Evolutionary conservation across 176 grass and related monocot species (phyloP), one percentile per base, ranked within the genome.

Genomic region (Typha latifolia): DNA sequence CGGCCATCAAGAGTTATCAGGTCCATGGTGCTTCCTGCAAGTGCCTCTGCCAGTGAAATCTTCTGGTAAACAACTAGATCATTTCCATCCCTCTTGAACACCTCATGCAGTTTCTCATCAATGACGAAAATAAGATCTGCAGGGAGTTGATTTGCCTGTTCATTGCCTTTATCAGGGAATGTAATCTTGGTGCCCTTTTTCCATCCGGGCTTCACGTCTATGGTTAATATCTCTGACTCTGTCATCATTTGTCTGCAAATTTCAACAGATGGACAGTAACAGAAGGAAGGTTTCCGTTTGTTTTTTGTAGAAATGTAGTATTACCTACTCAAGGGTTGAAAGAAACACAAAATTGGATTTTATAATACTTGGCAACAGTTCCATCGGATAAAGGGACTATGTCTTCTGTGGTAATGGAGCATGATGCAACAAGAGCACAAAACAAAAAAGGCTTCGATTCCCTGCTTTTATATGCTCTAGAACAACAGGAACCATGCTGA

Each of bases 141-240:
- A 0, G 81, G 65, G 4, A 72, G 19, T 50, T 87, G 71, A 66
- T 64, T 78, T 51, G 49, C 64, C 27, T 72, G 72, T 21, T 87
- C 78, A 62, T 80, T 84, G 1, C 84, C 86, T 68, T 86, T 95
- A 1, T 80, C 69, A 9, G 83, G 75, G 61, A 87, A 87, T 22
- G 91, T 95, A 62, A 95, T 82, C 57, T 90, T 95, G 0, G 91
- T 95, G 9, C 91, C 86, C 14, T 86, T 86, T 73, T 90, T 95
- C 91, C 86, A 95, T 68, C 91, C 91, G 1, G 91, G 83, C 72
- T 95, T 87, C 69, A 95, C 83, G 61, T 89, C 84, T 19, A 95
- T 87, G 1, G 74, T 79, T 63, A 95, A 0, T 14, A 90, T 78
- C 61, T 95, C 91, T 0, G 83, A 82, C 66, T 87, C 86, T 1